phyloP scores from a whole-genome alignment of 2,329 filamentous ascomycete genomes.

The Claviceps pusilla region DNA sequence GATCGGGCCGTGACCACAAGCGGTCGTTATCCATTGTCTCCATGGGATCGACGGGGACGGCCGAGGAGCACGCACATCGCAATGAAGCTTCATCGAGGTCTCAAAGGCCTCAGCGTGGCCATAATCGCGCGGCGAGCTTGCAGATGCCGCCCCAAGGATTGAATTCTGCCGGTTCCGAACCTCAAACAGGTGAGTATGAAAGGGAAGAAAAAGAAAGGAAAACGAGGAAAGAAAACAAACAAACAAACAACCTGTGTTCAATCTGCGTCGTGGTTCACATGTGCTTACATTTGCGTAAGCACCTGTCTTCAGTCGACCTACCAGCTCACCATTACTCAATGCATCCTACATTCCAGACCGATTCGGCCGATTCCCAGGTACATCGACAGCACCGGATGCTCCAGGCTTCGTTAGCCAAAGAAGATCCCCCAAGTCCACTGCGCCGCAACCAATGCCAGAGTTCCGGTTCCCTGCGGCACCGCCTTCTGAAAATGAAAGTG shows the following conservation, averaged over 20 bases:
- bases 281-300: conserved; percentile 7
- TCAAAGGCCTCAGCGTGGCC: conserved; percentile 43
- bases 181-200: conserved; percentile 22
- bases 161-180: conserved; percentile 29
- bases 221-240: background rate
- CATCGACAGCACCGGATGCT: conserved; percentile 31
- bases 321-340: conserved; percentile 37
- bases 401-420: conserved; percentile 22
- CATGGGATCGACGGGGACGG: conserved; percentile 42
- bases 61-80: conserved; percentile 30
- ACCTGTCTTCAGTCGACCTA: conserved; percentile 27
- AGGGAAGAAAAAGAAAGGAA: no score
- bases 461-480: conserved; percentile 41
- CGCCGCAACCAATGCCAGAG: conserved; percentile 27
- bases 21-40: conserved; percentile 73
- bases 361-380: conserved; percentile 25
- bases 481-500: conserved; percentile 20
- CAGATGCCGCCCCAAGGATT: conserved; percentile 40
- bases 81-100: conserved; percentile 28
- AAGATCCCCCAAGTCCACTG: conserved; percentile 21
- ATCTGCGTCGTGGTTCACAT: background rate
- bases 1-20: conserved; percentile 46
- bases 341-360: conserved; percentile 39
- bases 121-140: conserved; percentile 66
- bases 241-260: background rate